Conservation (phyloP, 2,329 filamentous ascomycete species). For the Biscogniauxia sp. region DNA sequence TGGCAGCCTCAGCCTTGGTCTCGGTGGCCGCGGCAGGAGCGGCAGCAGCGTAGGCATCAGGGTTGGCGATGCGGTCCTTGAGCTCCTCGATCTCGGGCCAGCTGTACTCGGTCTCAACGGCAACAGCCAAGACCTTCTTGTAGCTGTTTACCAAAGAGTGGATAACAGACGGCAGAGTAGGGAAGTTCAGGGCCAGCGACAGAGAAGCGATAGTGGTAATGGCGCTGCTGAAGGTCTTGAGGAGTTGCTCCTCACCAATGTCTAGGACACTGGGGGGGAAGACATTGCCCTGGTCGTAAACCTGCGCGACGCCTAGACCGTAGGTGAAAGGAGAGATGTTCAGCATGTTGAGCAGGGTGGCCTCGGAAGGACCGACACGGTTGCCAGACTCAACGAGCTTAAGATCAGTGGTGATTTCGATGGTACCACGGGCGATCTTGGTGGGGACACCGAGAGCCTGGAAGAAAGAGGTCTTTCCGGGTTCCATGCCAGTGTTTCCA, state of each 20-base stretch:
- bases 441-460: slow-evolving; percentile 99
- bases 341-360: slow-evolving; percentile 98
- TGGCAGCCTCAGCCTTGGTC: slow-evolving; percentile 46
- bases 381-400: slow-evolving; percentile 90
- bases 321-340: slow-evolving; percentile 99
- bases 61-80: slow-evolving; percentile 99
- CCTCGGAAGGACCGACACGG: slow-evolving; percentile 99
- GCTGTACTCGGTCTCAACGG: slow-evolving; percentile 83
- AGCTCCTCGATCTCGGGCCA: slow-evolving; percentile 96
- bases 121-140: slow-evolving; percentile 93
- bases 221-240: slow-evolving; percentile 76
- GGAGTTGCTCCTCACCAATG: slow-evolving; percentile 91
- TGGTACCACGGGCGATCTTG: slow-evolving; percentile 99
- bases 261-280: slow-evolving; percentile 86
- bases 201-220: slow-evolving; percentile 85
- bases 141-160: slow-evolving; percentile 97
- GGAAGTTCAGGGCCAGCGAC: slow-evolving; percentile 92
- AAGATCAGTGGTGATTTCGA: slow-evolving; percentile 97
- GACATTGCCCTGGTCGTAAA: slow-evolving; percentile 96
- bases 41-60: slow-evolving; percentile 87
- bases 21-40: slow-evolving; percentile 65
- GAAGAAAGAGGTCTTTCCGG: slow-evolving; percentile 99
- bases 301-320: slow-evolving; percentile 93
- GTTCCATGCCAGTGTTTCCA: slow-evolving; percentile 99
- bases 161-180: slow-evolving; percentile 91